phyloP scores from a whole-genome alignment of 2,329 filamentous ascomycete genomes.

The Alternaria infectoria region DNA sequence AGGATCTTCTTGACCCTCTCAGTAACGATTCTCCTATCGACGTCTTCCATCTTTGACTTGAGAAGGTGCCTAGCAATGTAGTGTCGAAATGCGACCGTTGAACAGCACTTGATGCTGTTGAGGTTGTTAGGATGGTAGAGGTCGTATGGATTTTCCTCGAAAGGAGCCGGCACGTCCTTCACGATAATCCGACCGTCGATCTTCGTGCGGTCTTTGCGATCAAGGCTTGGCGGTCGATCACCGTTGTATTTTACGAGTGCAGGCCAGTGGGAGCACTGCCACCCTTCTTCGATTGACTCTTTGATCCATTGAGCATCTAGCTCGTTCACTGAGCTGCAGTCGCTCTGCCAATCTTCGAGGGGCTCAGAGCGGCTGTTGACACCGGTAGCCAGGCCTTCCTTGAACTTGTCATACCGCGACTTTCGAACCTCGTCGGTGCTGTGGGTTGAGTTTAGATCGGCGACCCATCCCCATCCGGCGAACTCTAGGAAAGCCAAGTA shows the following conservation, averaged over 20 bases:
- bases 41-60: too few species aligned
- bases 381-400: too few species aligned
- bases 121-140: neutral
- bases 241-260: neutral
- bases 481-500: neutral
- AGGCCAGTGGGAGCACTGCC: neutral
- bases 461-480: neutral
- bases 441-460: neutral
- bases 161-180: neutral
- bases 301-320: neutral
- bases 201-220: neutral
- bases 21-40: neutral
- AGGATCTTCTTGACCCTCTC: neutral
- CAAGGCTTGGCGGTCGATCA: neutral
- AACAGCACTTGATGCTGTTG: neutral
- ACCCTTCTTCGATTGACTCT: neutral
- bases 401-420: too few species aligned
- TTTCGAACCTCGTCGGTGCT: too few species aligned
- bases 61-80: too few species aligned
- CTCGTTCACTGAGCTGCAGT: neutral
- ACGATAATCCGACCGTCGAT: neutral
- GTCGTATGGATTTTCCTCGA: neutral
- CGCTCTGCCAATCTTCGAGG: neutral
- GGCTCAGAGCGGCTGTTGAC: neutral
- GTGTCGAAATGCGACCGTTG: neutral